These are phyloP conservation scores for Juncus effusus DNA, from an alignment of 176 grass and related monocot genomes.

Conservation along the genomic window DNA sequence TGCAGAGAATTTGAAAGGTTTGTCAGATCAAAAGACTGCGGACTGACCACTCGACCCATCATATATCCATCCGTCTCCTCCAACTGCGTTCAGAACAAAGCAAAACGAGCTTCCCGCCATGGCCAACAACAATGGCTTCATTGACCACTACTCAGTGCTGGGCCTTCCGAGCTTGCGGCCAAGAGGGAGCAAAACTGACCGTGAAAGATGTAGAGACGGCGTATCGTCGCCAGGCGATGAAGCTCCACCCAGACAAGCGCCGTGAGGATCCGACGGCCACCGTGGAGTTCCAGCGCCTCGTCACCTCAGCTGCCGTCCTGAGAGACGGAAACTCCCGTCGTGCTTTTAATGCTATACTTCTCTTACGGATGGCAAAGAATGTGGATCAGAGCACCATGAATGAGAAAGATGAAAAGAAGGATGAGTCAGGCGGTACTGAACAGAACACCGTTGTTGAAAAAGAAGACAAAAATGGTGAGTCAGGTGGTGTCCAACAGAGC, in stretches of 20 bases:
- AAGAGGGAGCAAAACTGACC: slow-evolving; percentile 2
- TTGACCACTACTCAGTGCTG: slow-evolving; percentile 16
- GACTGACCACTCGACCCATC: no score
- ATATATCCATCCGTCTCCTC: no score
- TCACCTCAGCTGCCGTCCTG: slow-evolving; percentile 11
- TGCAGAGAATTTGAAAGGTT: no score
- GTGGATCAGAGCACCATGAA: no score
- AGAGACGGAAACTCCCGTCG: neutral
- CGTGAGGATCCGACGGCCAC: slow-evolving; percentile 12
- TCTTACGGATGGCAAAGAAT: neutral
- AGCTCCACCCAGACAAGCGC: slow-evolving; percentile 21
- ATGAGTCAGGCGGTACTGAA: no score
- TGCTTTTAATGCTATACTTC: neutral
- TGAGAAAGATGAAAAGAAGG: no score
- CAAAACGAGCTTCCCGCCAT: no score
- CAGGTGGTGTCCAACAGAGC: no score
- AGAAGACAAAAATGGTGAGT: no score
- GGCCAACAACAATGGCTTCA: neutral
- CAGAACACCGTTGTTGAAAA: no score
- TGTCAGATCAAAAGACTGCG: no score
- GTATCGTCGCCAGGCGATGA: neutral
- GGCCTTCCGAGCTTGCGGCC: neutral
- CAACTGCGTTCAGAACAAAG: no score
- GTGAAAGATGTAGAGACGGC: slow-evolving; percentile 1
- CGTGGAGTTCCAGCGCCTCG: slow-evolving; percentile 17